These are phyloP conservation scores for Thymus mandschuricus DNA, from an alignment of 257 asterid species.

Conservation along the genomic window DNA sequence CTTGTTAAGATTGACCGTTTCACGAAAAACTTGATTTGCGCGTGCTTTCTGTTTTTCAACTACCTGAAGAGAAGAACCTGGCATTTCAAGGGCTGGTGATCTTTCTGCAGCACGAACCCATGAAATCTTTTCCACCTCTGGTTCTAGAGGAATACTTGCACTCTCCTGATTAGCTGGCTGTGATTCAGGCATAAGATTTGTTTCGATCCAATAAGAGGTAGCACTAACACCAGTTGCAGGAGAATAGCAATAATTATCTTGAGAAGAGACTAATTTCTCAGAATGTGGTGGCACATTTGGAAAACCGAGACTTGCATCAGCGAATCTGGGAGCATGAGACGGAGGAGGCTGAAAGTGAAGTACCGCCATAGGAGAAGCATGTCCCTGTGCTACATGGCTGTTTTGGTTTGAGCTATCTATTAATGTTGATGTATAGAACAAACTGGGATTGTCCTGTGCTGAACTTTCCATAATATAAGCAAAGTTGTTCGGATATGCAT, in stretches of 20 bases:
- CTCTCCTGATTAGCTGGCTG: slow-evolving; percentile 40
- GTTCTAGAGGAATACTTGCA: slow-evolving; percentile 35
- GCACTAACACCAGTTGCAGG: slow-evolving; percentile 34
- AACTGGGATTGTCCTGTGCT: slow-evolving; percentile 36
- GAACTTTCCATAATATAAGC: slow-evolving; percentile 36
- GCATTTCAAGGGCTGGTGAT: slow-evolving; percentile 42
- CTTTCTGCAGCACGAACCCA: slow-evolving; percentile 35
- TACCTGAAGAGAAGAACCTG: slow-evolving; percentile 40
- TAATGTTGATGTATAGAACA: slow-evolving; percentile 30
- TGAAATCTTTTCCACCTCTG: slow-evolving; percentile 30
- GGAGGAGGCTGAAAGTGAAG: slow-evolving; percentile 43
- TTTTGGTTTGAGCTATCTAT: slow-evolving; percentile 36
- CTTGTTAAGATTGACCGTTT: slow-evolving; percentile 29
- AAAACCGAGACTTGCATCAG: slow-evolving; percentile 33
- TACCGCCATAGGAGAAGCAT: slow-evolving; percentile 32
- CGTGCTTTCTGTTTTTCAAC: slow-evolving; percentile 39
- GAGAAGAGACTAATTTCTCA: slow-evolving; percentile 39
- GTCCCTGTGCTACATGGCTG: slow-evolving; percentile 27
- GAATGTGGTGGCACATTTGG: slow-evolving; percentile 34
- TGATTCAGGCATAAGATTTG: slow-evolving; percentile 33
- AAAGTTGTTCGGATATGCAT: slow-evolving; percentile 32
- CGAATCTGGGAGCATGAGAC: slow-evolving; percentile 40
- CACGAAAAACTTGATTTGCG: slow-evolving; percentile 35
- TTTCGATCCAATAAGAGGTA: slow-evolving; percentile 31
- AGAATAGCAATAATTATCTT: slow-evolving; percentile 32